A percentile compares a stretch with the other conserved stretches of the same genome.
Conservation (phyloP, 2,329 filamentous ascomycete genomes). For the Lachnellula occidentalis region DNA sequence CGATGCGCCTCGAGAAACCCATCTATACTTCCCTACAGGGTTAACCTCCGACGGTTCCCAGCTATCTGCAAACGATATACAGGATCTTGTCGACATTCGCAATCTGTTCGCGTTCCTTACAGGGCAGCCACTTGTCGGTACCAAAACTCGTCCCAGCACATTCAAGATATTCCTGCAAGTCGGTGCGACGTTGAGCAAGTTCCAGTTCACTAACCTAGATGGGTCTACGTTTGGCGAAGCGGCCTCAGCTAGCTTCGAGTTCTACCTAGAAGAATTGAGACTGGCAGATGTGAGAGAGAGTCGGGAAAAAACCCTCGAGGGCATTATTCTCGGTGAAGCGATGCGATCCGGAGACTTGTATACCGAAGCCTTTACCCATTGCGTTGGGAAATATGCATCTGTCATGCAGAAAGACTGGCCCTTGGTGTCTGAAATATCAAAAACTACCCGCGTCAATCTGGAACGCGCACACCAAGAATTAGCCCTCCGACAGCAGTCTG, state of each 20-base stretch:
- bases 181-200: conserved; percentile 48
- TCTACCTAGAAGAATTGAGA: conserved; percentile 70
- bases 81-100: conserved; percentile 52
- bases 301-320: conserved; percentile 84
- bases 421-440: conserved; percentile 65
- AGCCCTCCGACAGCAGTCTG: conserved; percentile 61
- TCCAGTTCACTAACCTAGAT: conserved; percentile 51
- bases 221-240: conserved; percentile 54
- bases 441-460: conserved; percentile 69
- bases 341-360: conserved; percentile 80
- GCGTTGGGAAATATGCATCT: conserved; percentile 77
- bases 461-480: conserved; percentile 79
- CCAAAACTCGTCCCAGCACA: conserved; percentile 44
- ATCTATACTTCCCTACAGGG: conserved; percentile 47
- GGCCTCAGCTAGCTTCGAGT: conserved; percentile 60
- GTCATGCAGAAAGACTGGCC: conserved; percentile 61
- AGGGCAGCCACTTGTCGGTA: conserved; percentile 57
- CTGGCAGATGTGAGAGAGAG: conserved; percentile 77
- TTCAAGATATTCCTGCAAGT: conserved; percentile 53
- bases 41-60: conserved; percentile 22
- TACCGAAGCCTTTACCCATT: conserved; percentile 87
- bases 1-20: conserved; percentile 38
- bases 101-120: conserved; percentile 64
- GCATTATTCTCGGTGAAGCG: conserved; percentile 79
- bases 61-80: conserved; percentile 41